These are phyloP conservation scores for Hypocrella siamensis DNA, from an alignment of 2,329 filamentous ascomycete species.

Conservation along the genomic window DNA sequence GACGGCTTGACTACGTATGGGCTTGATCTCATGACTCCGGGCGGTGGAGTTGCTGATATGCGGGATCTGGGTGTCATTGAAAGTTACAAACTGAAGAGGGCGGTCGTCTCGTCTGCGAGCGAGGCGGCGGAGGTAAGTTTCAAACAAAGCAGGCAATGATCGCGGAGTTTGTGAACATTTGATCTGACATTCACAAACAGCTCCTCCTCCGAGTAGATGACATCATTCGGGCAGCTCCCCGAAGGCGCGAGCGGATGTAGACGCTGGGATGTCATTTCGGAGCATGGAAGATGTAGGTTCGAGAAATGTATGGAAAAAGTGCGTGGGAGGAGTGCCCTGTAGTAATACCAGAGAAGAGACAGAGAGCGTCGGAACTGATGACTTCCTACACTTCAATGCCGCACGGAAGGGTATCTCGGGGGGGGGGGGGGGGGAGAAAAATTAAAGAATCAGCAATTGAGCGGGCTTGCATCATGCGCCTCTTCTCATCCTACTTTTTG, in stretches of 20 bases:
- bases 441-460: too few relatives aligned
- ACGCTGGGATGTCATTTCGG: too few relatives aligned
- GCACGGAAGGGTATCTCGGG: too few relatives aligned
- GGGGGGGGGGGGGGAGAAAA: too few relatives aligned
- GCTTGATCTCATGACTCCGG: slow-evolving; percentile 74
- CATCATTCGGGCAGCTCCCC: slow-evolving; percentile 86
- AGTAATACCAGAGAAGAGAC: too few relatives aligned
- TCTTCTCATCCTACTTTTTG: too few relatives aligned
- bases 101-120: slow-evolving; percentile 91
- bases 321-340: too few relatives aligned
- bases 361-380: too few relatives aligned
- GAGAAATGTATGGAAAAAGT: neutral
- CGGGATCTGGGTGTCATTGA: slow-evolving; percentile 88
- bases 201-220: slow-evolving; percentile 89
- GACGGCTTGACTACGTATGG: slow-evolving; percentile 87
- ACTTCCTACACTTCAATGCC: too few relatives aligned
- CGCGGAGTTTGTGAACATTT: neutral
- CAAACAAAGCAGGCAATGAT: neutral
- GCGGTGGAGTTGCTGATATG: slow-evolving; percentile 92
- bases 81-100: slow-evolving; percentile 96
- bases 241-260: slow-evolving; percentile 30
- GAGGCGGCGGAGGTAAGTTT: slow-evolving; percentile 81
- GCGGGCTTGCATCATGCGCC: too few relatives aligned
- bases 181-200: slow-evolving; percentile 23
- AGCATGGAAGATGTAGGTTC: too few relatives aligned